A percentile compares a stretch with the other conserved stretches of the same genome.
phyloP scores from a whole-genome alignment of 129 eudicot species.

The Centaurea solstitialis region DNA sequence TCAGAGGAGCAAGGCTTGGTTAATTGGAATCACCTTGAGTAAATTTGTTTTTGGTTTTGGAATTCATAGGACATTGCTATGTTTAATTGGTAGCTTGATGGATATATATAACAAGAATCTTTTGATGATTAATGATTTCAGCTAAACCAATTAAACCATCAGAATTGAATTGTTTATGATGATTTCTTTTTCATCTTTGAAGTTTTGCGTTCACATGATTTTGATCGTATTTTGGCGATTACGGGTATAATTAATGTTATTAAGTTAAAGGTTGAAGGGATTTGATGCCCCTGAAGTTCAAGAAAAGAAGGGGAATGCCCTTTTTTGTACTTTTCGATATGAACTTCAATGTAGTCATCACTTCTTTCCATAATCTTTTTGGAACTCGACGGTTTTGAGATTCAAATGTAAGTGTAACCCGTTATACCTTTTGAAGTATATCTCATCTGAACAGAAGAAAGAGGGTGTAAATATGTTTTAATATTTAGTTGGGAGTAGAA shows the following conservation, averaged over 20 bases:
- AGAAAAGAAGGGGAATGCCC: not conserved
- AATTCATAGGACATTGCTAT: not conserved
- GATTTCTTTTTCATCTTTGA: not conserved
- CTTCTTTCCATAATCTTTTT: not conserved
- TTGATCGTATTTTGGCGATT: not conserved
- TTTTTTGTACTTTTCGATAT: not conserved
- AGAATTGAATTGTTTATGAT: not conserved
- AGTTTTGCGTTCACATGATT: not conserved
- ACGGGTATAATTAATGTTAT: not conserved
- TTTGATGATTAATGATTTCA: not conserved
- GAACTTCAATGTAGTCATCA: not conserved
- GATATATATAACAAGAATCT: not conserved
- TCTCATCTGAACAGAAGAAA: not conserved
- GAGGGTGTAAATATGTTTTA: not conserved
- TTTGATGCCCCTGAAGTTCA: not conserved
- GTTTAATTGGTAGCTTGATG: not conserved
- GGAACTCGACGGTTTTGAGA: not conserved
- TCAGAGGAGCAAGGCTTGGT: not conserved
- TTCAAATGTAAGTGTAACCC: not conserved
- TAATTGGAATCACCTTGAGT: not conserved
- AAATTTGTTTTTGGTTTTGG: not conserved
- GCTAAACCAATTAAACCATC: not conserved
- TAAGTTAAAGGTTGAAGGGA: not conserved
- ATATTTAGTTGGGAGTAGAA: not conserved
- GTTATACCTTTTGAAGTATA: not conserved